These are phyloP conservation scores for Populus hybrid DNA, from an alignment of 441 rosid species.

Conservation along the genomic window DNA sequence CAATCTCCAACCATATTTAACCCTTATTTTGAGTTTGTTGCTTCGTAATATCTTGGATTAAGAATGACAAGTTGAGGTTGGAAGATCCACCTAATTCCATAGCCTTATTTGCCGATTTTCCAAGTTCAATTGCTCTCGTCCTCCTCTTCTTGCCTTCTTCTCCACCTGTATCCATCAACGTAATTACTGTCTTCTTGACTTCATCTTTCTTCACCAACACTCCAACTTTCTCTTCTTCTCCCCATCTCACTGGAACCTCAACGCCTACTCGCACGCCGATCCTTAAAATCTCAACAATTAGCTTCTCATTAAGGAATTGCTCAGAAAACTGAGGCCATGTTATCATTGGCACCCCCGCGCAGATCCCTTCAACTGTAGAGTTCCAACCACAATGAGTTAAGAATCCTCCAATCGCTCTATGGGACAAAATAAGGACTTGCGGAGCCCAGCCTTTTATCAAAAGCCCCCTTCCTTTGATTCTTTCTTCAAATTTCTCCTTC, in stretches of 20 bases:
- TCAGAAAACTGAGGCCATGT: conserved; percentile 81
- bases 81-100: conserved; percentile 54
- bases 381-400: conserved; percentile 41
- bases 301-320: conserved; percentile 70
- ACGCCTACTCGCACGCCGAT: conserved; percentile 64
- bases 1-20: no score
- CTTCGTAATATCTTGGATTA: conserved; percentile 41
- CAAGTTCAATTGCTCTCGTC: conserved; percentile 36
- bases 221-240: conserved; percentile 64
- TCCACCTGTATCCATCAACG: conserved; percentile 40
- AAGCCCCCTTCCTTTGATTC: conserved; percentile 49
- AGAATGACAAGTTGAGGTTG: conserved; percentile 26
- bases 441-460: conserved; percentile 78
- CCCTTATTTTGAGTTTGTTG: background rate
- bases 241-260: conserved; percentile 60
- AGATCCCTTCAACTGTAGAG: conserved; percentile 39
- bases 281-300: conserved; percentile 47
- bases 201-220: conserved; percentile 48
- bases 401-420: conserved; percentile 59
- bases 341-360: conserved; percentile 60
- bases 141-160: conserved; percentile 36
- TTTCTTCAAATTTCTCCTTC: conserved; percentile 45
- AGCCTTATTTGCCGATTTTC: conserved; percentile 33
- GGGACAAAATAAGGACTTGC: conserved; percentile 63
- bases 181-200: conserved; percentile 40